Base-by-base conservation (phyloP, 148 eudicot genomes). In the Agrostemma githago region DNA sequence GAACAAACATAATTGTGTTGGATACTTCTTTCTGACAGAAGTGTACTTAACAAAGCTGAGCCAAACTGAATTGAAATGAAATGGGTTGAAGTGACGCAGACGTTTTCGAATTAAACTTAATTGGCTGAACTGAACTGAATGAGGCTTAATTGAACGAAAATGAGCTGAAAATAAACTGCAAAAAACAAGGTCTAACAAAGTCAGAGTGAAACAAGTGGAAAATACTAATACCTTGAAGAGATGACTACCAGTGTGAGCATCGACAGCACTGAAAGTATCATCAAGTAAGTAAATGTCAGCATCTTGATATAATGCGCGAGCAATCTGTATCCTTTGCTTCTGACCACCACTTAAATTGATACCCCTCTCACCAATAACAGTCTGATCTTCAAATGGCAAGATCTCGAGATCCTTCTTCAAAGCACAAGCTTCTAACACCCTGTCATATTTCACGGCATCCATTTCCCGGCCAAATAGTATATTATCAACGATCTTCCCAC, bases 281-380 rank as follows among this genome's bases (percentile, higher is more conserved):
- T 85, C 88, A 82, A 85, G 80, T 16, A 85, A 39, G 76, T 85
- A 82, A 5, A 85, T 78, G 59, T 85, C 88, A 20, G 85, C 84
- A 69, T 85, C 85, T 72, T 85, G 84, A 76, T 85, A 85, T 19
- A 85, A 64, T 43, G 88, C 88, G 12, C 84, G 85, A 6, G 85
- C 88, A 42, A 85, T 80, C 68, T 84, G 87, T 57, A 84, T 68
- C 72, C 87, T 82, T 69, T 84, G 85, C 81, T 84, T 84, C 79
- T 85, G 88, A 8, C 88, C 88, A 56, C 88, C 88, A 61, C 88
- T 85, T 73, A 85, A 75, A 66, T 85, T 85, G 61, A 85, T 85
- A 3, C 88, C 85, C 76, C 85, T 80, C 72, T 85, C 88, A 41
- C 88, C 88, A 57, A 85, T 85, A 34, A 82, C 17, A 1, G 88